Conservation (phyloP, 345 rosid genomes). For the Citrus medica region DNA sequence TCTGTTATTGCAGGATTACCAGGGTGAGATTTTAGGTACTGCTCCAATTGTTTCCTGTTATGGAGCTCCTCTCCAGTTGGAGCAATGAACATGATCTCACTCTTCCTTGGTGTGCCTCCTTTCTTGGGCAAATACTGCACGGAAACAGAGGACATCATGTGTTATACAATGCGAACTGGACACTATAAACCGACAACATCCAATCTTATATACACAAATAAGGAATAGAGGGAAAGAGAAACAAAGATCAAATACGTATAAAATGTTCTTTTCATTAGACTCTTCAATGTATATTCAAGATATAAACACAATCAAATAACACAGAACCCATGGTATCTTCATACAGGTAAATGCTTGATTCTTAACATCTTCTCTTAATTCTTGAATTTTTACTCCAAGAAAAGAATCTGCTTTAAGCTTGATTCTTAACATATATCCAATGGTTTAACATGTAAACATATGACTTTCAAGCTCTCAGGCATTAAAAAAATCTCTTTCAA, state of each 20-base stretch:
- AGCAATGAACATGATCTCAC: constrained; percentile 62
- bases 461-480: background rate
- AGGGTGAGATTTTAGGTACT: constrained; percentile 69
- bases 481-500: background rate
- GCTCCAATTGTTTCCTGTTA: constrained; percentile 67
- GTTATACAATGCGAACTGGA: background rate
- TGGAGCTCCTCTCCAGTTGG: constrained; percentile 76
- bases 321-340: background rate
- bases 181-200: background rate
- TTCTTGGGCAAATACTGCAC: constrained; percentile 56
- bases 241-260: background rate
- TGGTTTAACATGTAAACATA: background rate
- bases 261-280: background rate
- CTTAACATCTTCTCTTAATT: background rate
- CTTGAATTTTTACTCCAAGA: background rate
- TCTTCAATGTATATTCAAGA: background rate
- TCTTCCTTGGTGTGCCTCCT: constrained; percentile 59
- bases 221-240: background rate
- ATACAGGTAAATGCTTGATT: background rate
- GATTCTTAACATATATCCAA: too few species aligned
- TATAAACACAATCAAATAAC: background rate
- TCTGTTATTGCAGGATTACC: constrained; percentile 55
- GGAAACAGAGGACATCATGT: background rate
- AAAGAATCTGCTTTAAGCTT: too few species aligned
- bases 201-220: background rate